Evolutionary conservation across 305 asterid species (phyloP).

Genomic region (Striga hermonthica): DNA sequence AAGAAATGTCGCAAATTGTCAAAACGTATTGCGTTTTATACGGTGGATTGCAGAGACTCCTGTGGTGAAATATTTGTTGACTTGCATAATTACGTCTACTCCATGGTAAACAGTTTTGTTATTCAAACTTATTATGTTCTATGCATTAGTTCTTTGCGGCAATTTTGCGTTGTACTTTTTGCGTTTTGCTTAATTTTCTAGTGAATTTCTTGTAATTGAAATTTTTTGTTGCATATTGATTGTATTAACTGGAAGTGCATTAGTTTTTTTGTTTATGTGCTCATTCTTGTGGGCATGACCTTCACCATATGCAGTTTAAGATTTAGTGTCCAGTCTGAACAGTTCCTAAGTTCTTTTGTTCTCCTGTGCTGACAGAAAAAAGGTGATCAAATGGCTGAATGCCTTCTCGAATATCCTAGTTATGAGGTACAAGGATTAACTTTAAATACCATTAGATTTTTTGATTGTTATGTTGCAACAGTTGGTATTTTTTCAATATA

Average conservation of each 20-base stretch:
- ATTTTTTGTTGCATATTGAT: background rate
- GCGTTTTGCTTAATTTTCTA: constrained; percentile 13
- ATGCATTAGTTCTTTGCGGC: constrained; percentile 11
- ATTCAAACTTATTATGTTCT: constrained; percentile 10
- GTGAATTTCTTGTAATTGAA: constrained; percentile 7
- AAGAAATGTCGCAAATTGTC: constrained; percentile 73
- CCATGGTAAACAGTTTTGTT: constrained; percentile 49
- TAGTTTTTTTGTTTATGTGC: constrained; percentile 12
- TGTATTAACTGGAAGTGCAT: constrained; percentile 10
- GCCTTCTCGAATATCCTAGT: constrained; percentile 65
- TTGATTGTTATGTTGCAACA: constrained; percentile 4
- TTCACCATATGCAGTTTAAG: background rate
- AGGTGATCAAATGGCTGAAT: constrained; percentile 57
- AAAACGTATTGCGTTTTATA: constrained; percentile 79
- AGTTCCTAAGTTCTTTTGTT: constrained; percentile 13
- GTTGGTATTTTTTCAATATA: constrained; percentile 8
- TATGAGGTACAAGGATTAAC: constrained; percentile 61
- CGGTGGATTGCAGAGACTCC: constrained; percentile 88
- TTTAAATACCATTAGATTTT: constrained; percentile 20
- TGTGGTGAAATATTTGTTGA: constrained; percentile 97
- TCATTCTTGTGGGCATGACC: background rate
- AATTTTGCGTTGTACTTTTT: background rate
- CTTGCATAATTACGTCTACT: constrained; percentile 72
- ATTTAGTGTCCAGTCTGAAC: constrained; percentile 9
- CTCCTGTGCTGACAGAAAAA: constrained; percentile 53